Conservation (phyloP, 345 rosid species). For the Eutrema japonicum region DNA sequence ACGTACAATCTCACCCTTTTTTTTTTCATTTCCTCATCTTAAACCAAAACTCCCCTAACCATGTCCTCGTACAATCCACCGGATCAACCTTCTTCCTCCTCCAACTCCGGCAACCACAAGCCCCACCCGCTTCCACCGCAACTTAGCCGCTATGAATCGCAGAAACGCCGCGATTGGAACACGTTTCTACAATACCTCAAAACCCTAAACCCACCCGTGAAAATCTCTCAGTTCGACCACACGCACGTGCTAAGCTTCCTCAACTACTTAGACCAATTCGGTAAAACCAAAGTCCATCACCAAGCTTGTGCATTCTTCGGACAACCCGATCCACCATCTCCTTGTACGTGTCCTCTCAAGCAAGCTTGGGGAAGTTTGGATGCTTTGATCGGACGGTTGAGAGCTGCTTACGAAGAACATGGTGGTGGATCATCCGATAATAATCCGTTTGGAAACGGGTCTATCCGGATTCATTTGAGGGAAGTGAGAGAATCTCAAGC, state of each 20-base stretch:
- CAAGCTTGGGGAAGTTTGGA: conserved; percentile 97
- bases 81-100: conserved; percentile 33
- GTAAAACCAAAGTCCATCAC: conserved; percentile 80
- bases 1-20: not conserved
- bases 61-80: conserved; percentile 50
- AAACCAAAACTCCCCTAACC: conserved; percentile 1
- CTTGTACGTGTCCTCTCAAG: conserved; percentile 75
- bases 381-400: conserved; percentile 78
- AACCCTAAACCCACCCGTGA: conserved; percentile 71
- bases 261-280: conserved; percentile 78
- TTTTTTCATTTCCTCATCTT: conserved; percentile 3
- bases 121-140: conserved; percentile 39
- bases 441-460: conserved; percentile 81
- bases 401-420: conserved; percentile 88
- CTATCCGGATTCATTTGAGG: conserved; percentile 69
- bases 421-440: conserved; percentile 71
- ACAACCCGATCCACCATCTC: conserved; percentile 84
- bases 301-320: conserved; percentile 80
- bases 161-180: conserved; percentile 86
- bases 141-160: conserved; percentile 82
- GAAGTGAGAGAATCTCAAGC: conserved; percentile 85
- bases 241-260: conserved; percentile 78
- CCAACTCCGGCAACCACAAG: conserved; percentile 26
- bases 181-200: conserved; percentile 82
- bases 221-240: conserved; percentile 57